These are phyloP conservation scores for Eucalyptus regnans DNA, from an alignment of 345 rosid genomes.

Conservation along the genomic window DNA sequence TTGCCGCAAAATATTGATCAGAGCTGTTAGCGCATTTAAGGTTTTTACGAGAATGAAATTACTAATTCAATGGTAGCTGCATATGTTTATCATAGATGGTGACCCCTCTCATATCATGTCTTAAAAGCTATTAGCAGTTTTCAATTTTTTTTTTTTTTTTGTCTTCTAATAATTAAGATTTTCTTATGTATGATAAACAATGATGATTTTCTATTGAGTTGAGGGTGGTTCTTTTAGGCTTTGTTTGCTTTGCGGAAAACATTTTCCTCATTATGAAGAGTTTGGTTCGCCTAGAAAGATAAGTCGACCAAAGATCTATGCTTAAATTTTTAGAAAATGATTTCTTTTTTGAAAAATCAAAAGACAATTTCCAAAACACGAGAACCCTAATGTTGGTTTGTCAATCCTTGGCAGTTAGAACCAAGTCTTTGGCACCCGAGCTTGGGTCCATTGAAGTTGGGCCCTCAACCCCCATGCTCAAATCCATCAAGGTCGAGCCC, in stretches of 20 bases:
- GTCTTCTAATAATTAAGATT: background rate
- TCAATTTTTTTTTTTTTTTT: background rate
- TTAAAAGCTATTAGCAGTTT: background rate
- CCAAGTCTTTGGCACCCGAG: background rate
- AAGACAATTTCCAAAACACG: background rate
- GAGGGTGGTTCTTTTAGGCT: background rate
- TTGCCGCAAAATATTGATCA: background rate
- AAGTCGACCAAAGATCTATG: no score
- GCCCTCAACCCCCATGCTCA: background rate
- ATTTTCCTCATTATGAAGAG: background rate
- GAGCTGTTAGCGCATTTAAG: background rate
- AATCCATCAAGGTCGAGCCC: background rate
- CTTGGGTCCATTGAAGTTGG: background rate
- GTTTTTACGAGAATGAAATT: background rate
- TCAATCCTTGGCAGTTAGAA: accelerated
- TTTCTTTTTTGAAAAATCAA: no score
- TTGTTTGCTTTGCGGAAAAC: background rate
- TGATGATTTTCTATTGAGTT: background rate
- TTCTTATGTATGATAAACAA: background rate
- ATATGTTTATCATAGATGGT: background rate
- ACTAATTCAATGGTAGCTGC: background rate
- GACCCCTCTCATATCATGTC: background rate
- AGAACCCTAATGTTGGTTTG: background rate
- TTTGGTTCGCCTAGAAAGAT: background rate
- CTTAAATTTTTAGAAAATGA: background rate